Conservation (phyloP, 2,329 filamentous ascomycete genomes). For the Fusarium verrucosum region DNA sequence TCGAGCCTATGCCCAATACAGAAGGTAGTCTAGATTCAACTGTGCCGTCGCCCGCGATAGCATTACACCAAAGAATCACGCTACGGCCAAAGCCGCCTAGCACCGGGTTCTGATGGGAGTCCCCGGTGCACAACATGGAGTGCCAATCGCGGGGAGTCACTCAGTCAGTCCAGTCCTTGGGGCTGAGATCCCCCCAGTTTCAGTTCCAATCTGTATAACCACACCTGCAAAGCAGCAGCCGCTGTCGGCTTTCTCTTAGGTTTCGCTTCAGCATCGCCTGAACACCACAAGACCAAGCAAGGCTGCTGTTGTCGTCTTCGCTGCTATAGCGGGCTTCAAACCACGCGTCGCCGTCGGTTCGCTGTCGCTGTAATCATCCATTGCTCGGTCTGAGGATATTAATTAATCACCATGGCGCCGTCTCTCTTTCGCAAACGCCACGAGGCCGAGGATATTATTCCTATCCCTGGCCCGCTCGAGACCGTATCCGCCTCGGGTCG, state of each 20-base stretch:
- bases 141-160: slow-evolving; percentile 34
- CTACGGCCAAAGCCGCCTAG: slow-evolving; percentile 30
- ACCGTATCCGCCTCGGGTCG: slow-evolving; percentile 53
- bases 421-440: slow-evolving; percentile 58
- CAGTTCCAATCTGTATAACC: slow-evolving; percentile 32
- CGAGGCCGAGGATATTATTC: slow-evolving; percentile 57
- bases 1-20: slow-evolving; percentile 18
- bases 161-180: slow-evolving; percentile 25
- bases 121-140: background rate
- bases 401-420: slow-evolving; percentile 45
- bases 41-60: slow-evolving; percentile 34
- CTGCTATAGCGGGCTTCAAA: slow-evolving; percentile 38
- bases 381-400: slow-evolving; percentile 15
- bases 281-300: slow-evolving; percentile 25
- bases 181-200: slow-evolving; percentile 30
- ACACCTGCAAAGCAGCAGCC: slow-evolving; percentile 33
- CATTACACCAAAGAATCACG: slow-evolving; percentile 1
- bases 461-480: slow-evolving; percentile 52
- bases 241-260: slow-evolving; percentile 33
- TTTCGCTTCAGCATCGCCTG: slow-evolving; percentile 29
- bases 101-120: slow-evolving; percentile 8
- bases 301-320: slow-evolving; percentile 23
- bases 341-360: slow-evolving; percentile 30
- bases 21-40: slow-evolving; percentile 26
- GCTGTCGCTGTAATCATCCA: slow-evolving; percentile 19